Conservation (phyloP, 768 basidiomycete species). For the Amanita inopinata region DNA sequence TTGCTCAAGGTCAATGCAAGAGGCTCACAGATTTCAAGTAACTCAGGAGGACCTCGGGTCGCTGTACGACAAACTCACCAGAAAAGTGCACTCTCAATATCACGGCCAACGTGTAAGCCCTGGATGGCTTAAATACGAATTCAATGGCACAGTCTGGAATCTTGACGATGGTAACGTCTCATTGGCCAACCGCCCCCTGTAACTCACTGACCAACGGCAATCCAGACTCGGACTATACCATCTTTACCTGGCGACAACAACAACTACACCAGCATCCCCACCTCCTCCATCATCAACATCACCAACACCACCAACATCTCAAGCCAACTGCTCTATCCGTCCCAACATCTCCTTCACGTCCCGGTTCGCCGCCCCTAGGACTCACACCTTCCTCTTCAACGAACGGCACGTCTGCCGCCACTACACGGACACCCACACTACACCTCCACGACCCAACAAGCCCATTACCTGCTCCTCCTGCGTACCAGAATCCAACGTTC, state of each 20-base stretch:
- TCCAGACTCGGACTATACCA: slow-evolving; percentile 76
- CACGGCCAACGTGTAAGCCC: slow-evolving; percentile 53
- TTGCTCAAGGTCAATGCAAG: slow-evolving; percentile 9
- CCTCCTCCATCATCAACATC: too few relatives aligned
- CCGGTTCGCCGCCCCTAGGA: slow-evolving; percentile 9
- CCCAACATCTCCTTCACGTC: slow-evolving; percentile 19
- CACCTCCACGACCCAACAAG: slow-evolving; percentile 53
- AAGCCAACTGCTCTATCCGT: slow-evolving; percentile 12
- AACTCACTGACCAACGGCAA: too few relatives aligned
- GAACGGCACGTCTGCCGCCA: slow-evolving; percentile 15
- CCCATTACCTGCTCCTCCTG: slow-evolving; percentile 49
- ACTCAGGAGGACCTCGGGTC: slow-evolving; percentile 55
- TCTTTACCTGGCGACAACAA: slow-evolving; percentile 71
- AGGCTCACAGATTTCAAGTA: slow-evolving; percentile 30
- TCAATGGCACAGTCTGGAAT: slow-evolving; percentile 70
- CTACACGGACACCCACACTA: slow-evolving; percentile 37
- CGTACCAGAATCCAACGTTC: slow-evolving; percentile 62
- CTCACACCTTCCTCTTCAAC: slow-evolving; percentile 8
- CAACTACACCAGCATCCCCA: slow-evolving; percentile 19
- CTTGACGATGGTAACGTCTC: slow-evolving; percentile 80
- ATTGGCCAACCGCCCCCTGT: too few relatives aligned
- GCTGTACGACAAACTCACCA: slow-evolving; percentile 62
- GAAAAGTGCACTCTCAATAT: slow-evolving; percentile 52
- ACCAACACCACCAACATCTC: slow-evolving; percentile 7
- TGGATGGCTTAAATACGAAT: slow-evolving; percentile 85